Conservation (phyloP, 2,329 filamentous ascomycete genomes). For the Venturia carpophila region DNA sequence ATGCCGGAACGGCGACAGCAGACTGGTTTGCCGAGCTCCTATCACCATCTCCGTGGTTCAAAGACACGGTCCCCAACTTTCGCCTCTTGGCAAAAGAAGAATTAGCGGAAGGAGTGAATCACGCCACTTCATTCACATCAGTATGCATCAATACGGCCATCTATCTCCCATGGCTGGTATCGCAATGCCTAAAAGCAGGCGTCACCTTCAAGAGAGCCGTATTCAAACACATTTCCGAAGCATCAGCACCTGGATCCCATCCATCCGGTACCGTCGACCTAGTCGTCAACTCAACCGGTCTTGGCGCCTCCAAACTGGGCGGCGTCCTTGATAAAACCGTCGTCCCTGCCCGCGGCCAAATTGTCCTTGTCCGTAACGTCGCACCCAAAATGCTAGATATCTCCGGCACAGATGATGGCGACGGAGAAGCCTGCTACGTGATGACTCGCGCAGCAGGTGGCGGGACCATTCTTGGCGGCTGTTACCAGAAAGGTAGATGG, state of each 20-base stretch:
- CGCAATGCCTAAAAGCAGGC: slow-evolving; percentile 68
- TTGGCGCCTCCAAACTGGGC: slow-evolving; percentile 66
- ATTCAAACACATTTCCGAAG: slow-evolving; percentile 62
- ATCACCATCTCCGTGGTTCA: slow-evolving; percentile 64
- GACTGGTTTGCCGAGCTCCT: slow-evolving; percentile 62
- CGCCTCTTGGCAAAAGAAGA: not conserved
- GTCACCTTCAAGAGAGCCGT: slow-evolving; percentile 46
- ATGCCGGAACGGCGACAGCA: slow-evolving; percentile 45
- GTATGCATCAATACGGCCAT: slow-evolving; percentile 87
- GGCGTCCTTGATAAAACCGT: slow-evolving; percentile 71
- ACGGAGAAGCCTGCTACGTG: slow-evolving; percentile 61
- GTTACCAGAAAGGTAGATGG: slow-evolving; percentile 72
- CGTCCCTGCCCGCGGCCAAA: slow-evolving; percentile 72
- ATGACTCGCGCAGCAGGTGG: slow-evolving; percentile 77
- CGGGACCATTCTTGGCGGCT: slow-evolving; percentile 80
- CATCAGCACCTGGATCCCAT: slow-evolving; percentile 45
- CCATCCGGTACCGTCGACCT: slow-evolving; percentile 56
- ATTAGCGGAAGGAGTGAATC: slow-evolving; percentile 50
- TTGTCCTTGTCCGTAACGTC: slow-evolving; percentile 75
- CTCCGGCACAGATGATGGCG: slow-evolving; percentile 65
- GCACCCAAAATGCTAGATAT: slow-evolving; percentile 60
- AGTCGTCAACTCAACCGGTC: slow-evolving; percentile 77
- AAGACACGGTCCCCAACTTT: slow-evolving; percentile 57
- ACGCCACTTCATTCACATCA: slow-evolving; percentile 68
- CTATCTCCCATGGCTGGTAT: slow-evolving; percentile 79